These are phyloP conservation scores for Trichosporon ovoides DNA, from an alignment of 1,284 basidiomycete genomes.

Conservation along the genomic window DNA sequence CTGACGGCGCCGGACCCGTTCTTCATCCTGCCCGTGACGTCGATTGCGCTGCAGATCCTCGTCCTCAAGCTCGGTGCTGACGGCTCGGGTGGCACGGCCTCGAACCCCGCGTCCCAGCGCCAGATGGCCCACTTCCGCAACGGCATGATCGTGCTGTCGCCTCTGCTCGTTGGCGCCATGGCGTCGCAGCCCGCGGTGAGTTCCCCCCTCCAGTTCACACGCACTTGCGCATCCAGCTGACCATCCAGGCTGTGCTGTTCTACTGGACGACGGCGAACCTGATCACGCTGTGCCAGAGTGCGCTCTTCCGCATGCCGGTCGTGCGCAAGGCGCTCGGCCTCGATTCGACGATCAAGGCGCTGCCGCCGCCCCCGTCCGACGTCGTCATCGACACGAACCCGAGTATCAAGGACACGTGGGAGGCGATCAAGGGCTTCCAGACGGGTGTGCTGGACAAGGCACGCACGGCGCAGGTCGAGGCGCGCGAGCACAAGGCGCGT, in stretches of 20 bases:
- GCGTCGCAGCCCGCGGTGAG: slow-evolving; percentile 51
- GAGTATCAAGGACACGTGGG: slow-evolving; percentile 10
- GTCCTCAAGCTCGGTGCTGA: slow-evolving; percentile 61
- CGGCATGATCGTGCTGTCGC: slow-evolving; percentile 59
- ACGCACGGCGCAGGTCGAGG: background rate
- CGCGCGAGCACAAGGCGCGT: background rate
- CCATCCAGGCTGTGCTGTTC: slow-evolving; percentile 51
- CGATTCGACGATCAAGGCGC: slow-evolving; percentile 30
- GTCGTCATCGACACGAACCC: slow-evolving; percentile 19
- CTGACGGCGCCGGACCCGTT: slow-evolving; percentile 73
- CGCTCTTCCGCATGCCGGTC: slow-evolving; percentile 38
- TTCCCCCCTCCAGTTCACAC: slow-evolving; percentile 1
- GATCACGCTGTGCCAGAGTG: slow-evolving; percentile 53
- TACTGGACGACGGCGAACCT: slow-evolving; percentile 56
- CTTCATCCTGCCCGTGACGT: slow-evolving; percentile 66
- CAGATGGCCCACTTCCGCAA: slow-evolving; percentile 68
- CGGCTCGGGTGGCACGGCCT: slow-evolving; percentile 49
- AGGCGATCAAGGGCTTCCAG: slow-evolving; percentile 4
- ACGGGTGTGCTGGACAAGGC: background rate
- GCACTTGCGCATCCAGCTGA: background rate
- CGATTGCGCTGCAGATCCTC: slow-evolving; percentile 61
- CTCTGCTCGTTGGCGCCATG: slow-evolving; percentile 61
- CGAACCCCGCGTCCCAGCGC: slow-evolving; percentile 18
- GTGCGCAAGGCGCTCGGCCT: slow-evolving; percentile 44
- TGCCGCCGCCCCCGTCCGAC: slow-evolving; percentile 27